Conservation (phyloP, 805 yeast species). For the Torulaspora microellipsoides region DNA sequence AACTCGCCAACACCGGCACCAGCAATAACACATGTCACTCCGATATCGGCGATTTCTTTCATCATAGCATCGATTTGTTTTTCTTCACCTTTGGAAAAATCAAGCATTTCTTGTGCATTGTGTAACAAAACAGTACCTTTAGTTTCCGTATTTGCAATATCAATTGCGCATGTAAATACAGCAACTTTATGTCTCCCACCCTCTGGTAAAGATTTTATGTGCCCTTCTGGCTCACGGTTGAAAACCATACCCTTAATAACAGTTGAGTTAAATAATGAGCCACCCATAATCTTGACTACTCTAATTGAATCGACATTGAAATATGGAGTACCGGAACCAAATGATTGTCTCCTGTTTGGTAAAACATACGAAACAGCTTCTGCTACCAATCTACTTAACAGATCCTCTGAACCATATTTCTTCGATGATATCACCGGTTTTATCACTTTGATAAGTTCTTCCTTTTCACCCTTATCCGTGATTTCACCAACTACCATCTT, state of each 20-base stretch:
- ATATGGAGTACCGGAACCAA: slow-evolving; percentile 25
- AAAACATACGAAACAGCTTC: slow-evolving; percentile 78
- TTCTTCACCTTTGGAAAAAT: slow-evolving; percentile 95
- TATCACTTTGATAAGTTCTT: slow-evolving; percentile 64
- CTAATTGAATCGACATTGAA: slow-evolving; percentile 93
- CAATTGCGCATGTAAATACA: slow-evolving; percentile 89
- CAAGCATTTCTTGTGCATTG: slow-evolving; percentile 95
- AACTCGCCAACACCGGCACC: slow-evolving; percentile 92
- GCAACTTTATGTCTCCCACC: slow-evolving; percentile 72
- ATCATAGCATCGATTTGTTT: slow-evolving; percentile 82
- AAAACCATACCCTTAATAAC: slow-evolving; percentile 97
- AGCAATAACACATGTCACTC: slow-evolving; percentile 86
- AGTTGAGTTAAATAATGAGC: slow-evolving; percentile 63
- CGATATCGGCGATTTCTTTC: slow-evolving; percentile 76
- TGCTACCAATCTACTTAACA: slow-evolving; percentile 69
- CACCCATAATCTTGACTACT: slow-evolving; percentile 96
- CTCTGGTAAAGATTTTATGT: slow-evolving; percentile 55
- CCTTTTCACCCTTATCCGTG: slow-evolving; percentile 45
- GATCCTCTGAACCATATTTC: slow-evolving; percentile 84
- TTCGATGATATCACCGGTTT: slow-evolving; percentile 89
- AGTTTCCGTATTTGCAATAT: slow-evolving; percentile 94
- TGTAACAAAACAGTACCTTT: slow-evolving; percentile 95
- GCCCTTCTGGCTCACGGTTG: slow-evolving; percentile 96
- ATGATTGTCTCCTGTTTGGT: slow-evolving; percentile 38
- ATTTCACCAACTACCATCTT: slow-evolving; percentile 53